Percentiles rank a stretch among this genome's conserved stretches.
These are phyloP conservation scores for Saccharum officinarum DNA, from an alignment of 176 grass and related monocot species.

Conservation along the genomic window DNA sequence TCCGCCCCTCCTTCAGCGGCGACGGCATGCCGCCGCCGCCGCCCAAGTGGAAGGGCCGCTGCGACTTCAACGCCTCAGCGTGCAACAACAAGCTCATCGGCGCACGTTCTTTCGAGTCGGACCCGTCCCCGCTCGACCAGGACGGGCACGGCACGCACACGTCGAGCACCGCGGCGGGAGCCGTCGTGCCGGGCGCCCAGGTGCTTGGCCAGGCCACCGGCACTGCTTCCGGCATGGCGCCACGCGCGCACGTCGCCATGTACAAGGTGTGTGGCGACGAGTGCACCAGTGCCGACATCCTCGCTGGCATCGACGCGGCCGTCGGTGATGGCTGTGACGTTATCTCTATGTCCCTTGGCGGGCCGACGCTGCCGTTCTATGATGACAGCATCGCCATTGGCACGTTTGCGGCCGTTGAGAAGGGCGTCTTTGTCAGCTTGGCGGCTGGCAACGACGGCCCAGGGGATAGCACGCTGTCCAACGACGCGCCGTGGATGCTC, in stretches of 20 bases:
- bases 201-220: conserved; percentile 42
- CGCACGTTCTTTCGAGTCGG: conserved; percentile 17
- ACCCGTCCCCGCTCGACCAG: neutral
- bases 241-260: conserved; percentile 54
- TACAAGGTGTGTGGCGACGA: conserved; percentile 47
- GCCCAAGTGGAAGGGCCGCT: conserved; percentile 68
- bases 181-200: conserved; percentile 35
- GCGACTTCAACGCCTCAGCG: conserved; percentile 60
- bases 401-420: conserved; percentile 48
- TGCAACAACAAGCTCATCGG: conserved; percentile 86
- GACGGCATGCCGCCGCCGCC: conserved; percentile 51
- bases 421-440: conserved; percentile 50
- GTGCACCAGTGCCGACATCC: neutral
- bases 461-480: conserved; percentile 29
- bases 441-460: conserved; percentile 47
- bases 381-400: conserved; percentile 51
- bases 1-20: conserved; percentile 63
- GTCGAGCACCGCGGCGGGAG: conserved; percentile 59
- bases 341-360: conserved; percentile 37
- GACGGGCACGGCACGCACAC: conserved; percentile 65
- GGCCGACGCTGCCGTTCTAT: neutral
- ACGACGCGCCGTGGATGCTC: conserved; percentile 19
- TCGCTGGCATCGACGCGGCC: conserved; percentile 15
- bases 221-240: conserved; percentile 37
- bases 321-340: conserved; percentile 31